Evolutionary conservation across 306 rosid species (phyloP).

Genomic region (Trifolium repens): DNA sequence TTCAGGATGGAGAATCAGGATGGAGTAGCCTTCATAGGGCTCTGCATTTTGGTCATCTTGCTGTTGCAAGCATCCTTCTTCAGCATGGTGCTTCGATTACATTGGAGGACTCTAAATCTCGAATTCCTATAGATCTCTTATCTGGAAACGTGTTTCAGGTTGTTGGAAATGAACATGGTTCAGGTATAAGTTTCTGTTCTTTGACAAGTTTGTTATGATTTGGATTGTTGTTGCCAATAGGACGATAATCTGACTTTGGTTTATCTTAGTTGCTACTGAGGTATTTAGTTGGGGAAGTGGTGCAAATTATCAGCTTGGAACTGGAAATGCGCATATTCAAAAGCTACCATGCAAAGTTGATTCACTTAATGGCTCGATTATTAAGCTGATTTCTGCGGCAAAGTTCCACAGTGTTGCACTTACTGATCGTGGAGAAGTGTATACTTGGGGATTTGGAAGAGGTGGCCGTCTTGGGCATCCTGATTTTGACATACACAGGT

Average conservation of each 20-base stretch:
- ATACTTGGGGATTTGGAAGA: slow-evolving; percentile 98
- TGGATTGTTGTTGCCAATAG: slow-evolving; percentile 29
- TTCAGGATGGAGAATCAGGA: slow-evolving; percentile 96
- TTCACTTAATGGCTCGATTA: slow-evolving; percentile 69
- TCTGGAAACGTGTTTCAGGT: slow-evolving; percentile 81
- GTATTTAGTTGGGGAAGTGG: slow-evolving; percentile 99
- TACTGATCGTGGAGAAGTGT: slow-evolving; percentile 77
- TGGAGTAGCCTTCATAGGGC: slow-evolving; percentile 99
- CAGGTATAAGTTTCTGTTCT: slow-evolving; percentile 59
- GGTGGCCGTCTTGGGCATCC: slow-evolving; percentile 99
- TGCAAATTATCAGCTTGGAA: slow-evolving; percentile 95
- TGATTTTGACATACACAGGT: slow-evolving; percentile 98
- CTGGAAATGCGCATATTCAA: slow-evolving; percentile 92
- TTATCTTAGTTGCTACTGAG: slow-evolving; percentile 73
- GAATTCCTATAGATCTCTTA: slow-evolving; percentile 86
- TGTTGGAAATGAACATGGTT: slow-evolving; percentile 54
- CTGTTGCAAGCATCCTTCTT: slow-evolving; percentile 84
- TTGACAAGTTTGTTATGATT: slow-evolving; percentile 42
- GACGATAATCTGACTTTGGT: slow-evolving; percentile 42
- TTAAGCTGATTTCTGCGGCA: slow-evolving; percentile 81
- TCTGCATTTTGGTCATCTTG: slow-evolving; percentile 93
- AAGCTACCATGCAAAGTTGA: slow-evolving; percentile 94
- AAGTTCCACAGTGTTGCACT: slow-evolving; percentile 97
- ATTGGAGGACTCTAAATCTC: slow-evolving; percentile 80
- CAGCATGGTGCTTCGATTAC: slow-evolving; percentile 81